Conservation (phyloP, 768 basidiomycete species). For the Mycena filopes region DNA sequence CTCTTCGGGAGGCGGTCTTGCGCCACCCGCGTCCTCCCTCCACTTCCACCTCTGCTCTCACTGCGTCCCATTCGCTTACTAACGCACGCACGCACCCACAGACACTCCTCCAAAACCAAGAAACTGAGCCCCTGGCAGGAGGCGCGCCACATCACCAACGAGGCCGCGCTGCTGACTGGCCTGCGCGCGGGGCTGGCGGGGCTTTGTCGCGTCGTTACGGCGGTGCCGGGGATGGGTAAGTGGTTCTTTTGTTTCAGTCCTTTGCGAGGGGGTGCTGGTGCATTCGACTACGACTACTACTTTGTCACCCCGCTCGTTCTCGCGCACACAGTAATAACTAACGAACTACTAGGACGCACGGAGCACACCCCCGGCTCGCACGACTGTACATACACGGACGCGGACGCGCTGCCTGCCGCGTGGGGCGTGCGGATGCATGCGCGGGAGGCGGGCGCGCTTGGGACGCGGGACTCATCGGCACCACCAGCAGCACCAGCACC, state of each 20-base stretch:
- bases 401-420: conserved; percentile 25
- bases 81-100: background rate
- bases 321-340: too few relatives aligned
- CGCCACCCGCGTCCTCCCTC: background rate
- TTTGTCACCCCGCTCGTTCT: background rate
- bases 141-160: conserved; percentile 29
- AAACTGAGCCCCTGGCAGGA: conserved; percentile 26
- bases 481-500: too few relatives aligned
- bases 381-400: conserved; percentile 32
- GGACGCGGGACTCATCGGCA: too few relatives aligned
- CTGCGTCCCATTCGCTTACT: background rate
- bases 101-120: background rate
- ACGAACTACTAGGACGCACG: background rate
- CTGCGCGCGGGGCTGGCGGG: conserved; percentile 22
- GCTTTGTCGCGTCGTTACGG: conserved; percentile 27
- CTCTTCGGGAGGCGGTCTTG: background rate
- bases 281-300: too few relatives aligned
- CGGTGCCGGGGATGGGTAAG: conserved; percentile 1
- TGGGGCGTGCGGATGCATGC: conserved; percentile 30
- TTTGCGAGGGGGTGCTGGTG: too few relatives aligned
- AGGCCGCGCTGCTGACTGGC: conserved; percentile 21
- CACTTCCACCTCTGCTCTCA: background rate
- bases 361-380: conserved; percentile 17
- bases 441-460: conserved; percentile 27
- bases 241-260: conserved; percentile 1